Base-by-base conservation (phyloP, 768 basidiomycete species). In the Phallus indusiatus region DNA sequence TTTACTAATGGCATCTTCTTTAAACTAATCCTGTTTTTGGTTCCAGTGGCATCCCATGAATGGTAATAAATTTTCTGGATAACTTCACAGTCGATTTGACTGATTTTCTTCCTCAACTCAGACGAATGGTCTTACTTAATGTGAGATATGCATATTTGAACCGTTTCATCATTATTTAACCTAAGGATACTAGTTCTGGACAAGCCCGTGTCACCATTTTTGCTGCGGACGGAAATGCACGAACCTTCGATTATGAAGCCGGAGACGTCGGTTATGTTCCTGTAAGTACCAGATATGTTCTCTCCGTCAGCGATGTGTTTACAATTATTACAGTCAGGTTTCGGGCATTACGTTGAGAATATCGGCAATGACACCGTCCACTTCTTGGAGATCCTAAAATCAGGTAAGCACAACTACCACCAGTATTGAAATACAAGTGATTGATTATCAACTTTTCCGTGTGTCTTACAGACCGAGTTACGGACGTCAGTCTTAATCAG, bases 21-120 rank as follows among this genome's bases (percentile, higher is more conserved):
- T 4, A 5, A 10, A 42, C 12, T 42, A n/a, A n/a, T 42, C n/a
- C 12, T 2, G 4, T 3, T 11, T 42, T n/a, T 11, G 2, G n/a
- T 42, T 20, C 6, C 56, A 84, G 84, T 86, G 85, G 85, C 85
- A 86, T 63, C 85, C 85, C 7, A 81, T 79, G 11, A 73, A 81
- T 63, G 64, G 65, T 56, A 63, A 65, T 64, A 60, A 46, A 16
- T 65, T 52, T 5, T 8, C 4, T 16, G 14, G 2, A 47, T n/a
- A 14, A 48, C 24, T 52, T 33, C 28, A 12, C 18, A 5, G 11
- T n/a, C 35, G 35, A 35, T 53, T 14, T 42, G 9, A 14, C 12
- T 12, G 3, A 42, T 14, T 42, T 10, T 42, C 42, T 12, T 51
- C 50, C 18, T 22, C 22, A 20, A 20, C 14, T 33, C 24, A 54